Evolutionary conservation across 129 eudicot species (phyloP).

Genomic region (Lactuca saligna): DNA sequence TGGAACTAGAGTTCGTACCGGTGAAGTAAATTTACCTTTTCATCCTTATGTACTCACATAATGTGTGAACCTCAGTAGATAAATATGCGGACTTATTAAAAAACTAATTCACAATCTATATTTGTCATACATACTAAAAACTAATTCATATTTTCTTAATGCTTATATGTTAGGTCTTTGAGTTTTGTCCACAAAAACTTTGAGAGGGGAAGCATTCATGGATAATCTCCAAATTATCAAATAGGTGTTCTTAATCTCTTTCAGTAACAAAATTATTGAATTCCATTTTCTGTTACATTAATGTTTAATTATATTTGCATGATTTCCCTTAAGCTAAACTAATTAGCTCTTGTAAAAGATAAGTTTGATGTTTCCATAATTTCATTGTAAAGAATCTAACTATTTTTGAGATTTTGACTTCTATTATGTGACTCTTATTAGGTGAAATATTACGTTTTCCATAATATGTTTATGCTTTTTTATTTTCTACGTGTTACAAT

Average conservation of each 20-base stretch:
- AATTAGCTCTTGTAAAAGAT: slow-evolving; percentile 49
- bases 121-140: not conserved
- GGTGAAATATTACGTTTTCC: not conserved
- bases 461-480: no score
- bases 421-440: not conserved
- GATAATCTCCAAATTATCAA: slow-evolving; percentile 60
- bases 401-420: slow-evolving; percentile 46
- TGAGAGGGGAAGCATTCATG: slow-evolving; percentile 45
- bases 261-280: not conserved
- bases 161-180: slow-evolving; percentile 79
- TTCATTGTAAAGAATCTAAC: slow-evolving; percentile 41
- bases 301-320: slow-evolving; percentile 40
- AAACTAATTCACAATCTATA: no score
- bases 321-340: slow-evolving; percentile 38
- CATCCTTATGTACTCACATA: no score
- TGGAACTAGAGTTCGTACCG: slow-evolving; percentile 97
- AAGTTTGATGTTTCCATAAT: slow-evolving; percentile 76
- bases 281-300: not conserved
- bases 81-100: not conserved
- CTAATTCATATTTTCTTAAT: slow-evolving; percentile 12
- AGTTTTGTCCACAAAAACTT: slow-evolving; percentile 85
- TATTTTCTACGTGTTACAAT: not conserved
- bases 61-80: not conserved
- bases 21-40: slow-evolving; percentile 53
- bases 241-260: slow-evolving; percentile 42